phyloP scores from a whole-genome alignment of 169 alveolate genomes.

The Plasmodium vivax region DNA sequence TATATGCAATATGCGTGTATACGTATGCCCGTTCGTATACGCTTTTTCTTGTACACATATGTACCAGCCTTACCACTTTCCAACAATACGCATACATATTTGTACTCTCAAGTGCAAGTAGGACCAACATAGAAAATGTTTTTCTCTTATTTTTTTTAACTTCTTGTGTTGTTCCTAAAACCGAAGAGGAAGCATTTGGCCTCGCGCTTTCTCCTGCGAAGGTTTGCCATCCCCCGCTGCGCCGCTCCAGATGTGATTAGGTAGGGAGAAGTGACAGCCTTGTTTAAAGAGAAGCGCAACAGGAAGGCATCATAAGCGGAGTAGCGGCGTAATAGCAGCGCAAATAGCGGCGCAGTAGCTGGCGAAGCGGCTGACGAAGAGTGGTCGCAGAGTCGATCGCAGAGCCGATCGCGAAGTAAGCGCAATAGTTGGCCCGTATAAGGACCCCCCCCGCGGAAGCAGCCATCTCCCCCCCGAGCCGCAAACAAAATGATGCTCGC shows the following conservation, averaged over 20 bases:
- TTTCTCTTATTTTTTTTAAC: not conserved
- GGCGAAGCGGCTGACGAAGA: not conserved
- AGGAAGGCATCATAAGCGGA: not conserved
- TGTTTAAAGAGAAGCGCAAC: not conserved
- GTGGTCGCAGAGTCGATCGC: not conserved
- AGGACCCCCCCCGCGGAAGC: not conserved
- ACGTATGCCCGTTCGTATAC: not conserved
- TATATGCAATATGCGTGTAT: not conserved
- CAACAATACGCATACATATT: not conserved
- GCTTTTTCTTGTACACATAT: not conserved
- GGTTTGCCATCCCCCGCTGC: not conserved
- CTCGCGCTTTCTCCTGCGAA: not conserved
- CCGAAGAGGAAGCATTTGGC: not conserved
- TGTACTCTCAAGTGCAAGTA: not conserved
- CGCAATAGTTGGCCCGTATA: not conserved
- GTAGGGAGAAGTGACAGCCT: not conserved
- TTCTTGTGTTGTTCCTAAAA: not conserved
- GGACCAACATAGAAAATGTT: not conserved
- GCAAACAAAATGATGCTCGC: conserved; percentile 4
- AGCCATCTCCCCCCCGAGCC: not conserved
- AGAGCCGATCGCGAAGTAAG: not conserved
- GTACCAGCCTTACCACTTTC: not conserved
- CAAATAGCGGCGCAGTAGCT: too few species aligned
- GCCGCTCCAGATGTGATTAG: not conserved
- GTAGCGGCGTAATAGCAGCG: not conserved